A percentile compares a stretch with the other conserved stretches of the same genome.
Evolutionary conservation across 768 basidiomycete genomes (phyloP).

Genomic region (Suillus bovinus): DNA sequence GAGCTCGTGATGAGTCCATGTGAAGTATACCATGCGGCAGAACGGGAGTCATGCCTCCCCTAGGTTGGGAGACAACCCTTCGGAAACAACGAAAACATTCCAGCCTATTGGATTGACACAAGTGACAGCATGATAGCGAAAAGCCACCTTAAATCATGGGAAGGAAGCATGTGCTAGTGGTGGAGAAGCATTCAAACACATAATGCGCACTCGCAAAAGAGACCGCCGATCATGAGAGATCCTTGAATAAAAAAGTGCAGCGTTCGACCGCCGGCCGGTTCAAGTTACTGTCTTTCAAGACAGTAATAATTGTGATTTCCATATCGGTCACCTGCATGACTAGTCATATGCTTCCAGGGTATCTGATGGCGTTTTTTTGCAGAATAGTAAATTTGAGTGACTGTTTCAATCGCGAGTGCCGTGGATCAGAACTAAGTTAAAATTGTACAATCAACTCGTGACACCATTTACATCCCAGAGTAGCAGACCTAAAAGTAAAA

Average conservation of each 20-base stretch:
- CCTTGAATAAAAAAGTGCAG: neutral
- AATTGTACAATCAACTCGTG: slow-evolving; percentile 1
- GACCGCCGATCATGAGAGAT: neutral
- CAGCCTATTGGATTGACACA: too few species aligned
- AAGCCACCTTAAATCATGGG: neutral
- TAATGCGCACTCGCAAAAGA: neutral
- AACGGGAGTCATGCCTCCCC: neutral
- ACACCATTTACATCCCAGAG: neutral
- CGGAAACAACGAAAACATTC: neutral
- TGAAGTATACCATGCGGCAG: slow-evolving; percentile 12
- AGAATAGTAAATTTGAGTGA: neutral
- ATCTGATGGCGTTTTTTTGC: neutral
- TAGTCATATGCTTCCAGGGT: neutral
- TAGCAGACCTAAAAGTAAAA: neutral
- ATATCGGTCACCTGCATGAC: slow-evolving; percentile 7
- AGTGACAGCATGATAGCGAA: neutral
- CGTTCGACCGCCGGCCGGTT: neutral
- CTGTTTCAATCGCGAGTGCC: neutral
- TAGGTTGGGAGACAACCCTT: neutral
- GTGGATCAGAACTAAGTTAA: neutral
- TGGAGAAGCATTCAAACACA: neutral
- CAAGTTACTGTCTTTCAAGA: neutral
- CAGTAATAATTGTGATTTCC: neutral
- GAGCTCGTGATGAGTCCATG: slow-evolving; percentile 5
- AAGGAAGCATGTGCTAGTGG: neutral